A percentile compares a stretch with the other conserved stretches of the same genome.
Conservation (phyloP, 2,329 filamentous ascomycete species). For the Lachnellula occidentalis region DNA sequence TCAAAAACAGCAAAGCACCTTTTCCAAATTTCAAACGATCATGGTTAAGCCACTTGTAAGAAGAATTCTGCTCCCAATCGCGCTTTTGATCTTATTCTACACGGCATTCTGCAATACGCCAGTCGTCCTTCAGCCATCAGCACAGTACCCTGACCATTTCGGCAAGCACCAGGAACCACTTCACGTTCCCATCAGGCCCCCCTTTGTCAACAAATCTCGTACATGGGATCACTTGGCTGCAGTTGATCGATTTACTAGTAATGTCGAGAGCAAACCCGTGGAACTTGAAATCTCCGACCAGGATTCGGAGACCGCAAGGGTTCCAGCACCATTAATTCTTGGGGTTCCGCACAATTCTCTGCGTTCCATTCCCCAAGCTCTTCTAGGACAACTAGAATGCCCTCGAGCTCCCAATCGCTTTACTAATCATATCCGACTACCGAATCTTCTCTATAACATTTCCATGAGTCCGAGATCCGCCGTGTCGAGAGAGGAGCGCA, state of each 20-base stretch:
- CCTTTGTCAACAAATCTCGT: conserved; percentile 2
- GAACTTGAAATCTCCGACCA: not conserved
- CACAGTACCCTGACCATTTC: not conserved
- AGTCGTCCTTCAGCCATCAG: not conserved
- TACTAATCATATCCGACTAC: conserved; percentile 33
- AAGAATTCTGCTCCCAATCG: conserved; percentile 16
- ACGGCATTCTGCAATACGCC: conserved; percentile 1
- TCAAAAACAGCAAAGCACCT: not conserved
- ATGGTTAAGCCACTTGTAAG: conserved; percentile 10
- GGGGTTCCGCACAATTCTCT: not conserved
- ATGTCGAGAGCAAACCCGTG: not conserved
- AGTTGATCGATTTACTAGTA: not conserved
- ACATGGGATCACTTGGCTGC: not conserved
- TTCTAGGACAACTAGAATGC: conserved; percentile 15
- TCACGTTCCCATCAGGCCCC: conserved; percentile 7
- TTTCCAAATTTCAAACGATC: not conserved
- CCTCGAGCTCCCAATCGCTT: conserved; percentile 25
- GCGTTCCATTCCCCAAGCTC: conserved; percentile 4
- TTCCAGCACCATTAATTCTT: not conserved
- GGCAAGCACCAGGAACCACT: not conserved
- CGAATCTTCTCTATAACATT: conserved; percentile 32
- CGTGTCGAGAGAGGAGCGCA: conserved; percentile 19
- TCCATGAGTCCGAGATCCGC: conserved; percentile 27
- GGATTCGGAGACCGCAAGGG: not conserved
- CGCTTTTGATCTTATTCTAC: conserved; percentile 8